These are phyloP conservation scores for Tetrahymena borealis DNA, from an alignment of 73 alveolate genomes.

Conservation along the genomic window DNA sequence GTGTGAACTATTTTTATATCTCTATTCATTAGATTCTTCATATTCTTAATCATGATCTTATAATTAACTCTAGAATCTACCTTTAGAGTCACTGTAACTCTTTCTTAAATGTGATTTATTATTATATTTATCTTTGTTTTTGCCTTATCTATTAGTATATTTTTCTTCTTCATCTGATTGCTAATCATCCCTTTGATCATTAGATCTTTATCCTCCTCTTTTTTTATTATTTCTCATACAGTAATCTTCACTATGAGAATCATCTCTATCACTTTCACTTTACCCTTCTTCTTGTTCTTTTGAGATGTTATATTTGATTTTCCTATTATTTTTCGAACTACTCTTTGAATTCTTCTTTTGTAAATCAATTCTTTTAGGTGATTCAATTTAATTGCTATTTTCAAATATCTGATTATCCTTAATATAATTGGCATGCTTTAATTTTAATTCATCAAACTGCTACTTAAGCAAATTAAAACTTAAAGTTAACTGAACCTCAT, in stretches of 20 bases:
- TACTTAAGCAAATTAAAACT: not conserved
- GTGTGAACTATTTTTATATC: not conserved
- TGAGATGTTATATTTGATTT: too few relatives aligned
- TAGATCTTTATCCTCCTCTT: too few relatives aligned
- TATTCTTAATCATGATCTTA: not conserved
- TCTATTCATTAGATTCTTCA: not conserved
- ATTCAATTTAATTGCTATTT: not conserved
- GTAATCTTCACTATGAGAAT: too few relatives aligned
- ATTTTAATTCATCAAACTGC: not conserved
- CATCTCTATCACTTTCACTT: too few relatives aligned
- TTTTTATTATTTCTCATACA: too few relatives aligned
- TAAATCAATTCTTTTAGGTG: too few relatives aligned
- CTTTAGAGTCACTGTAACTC: not conserved
- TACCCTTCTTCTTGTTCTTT: too few relatives aligned
- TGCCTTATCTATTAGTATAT: not conserved
- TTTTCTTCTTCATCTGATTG: too few relatives aligned
- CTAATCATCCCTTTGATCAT: too few relatives aligned
- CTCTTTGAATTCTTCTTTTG: too few relatives aligned
- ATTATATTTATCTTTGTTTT: not conserved
- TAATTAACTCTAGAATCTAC: not conserved
- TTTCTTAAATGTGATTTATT: not conserved
- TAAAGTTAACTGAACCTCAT: not conserved
- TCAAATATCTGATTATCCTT: not conserved
- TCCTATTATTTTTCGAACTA: too few relatives aligned
- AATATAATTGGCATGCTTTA: not conserved